Base-by-base conservation (phyloP, 1,139 yeast genomes). In the Kluyveromyces sp. region DNA sequence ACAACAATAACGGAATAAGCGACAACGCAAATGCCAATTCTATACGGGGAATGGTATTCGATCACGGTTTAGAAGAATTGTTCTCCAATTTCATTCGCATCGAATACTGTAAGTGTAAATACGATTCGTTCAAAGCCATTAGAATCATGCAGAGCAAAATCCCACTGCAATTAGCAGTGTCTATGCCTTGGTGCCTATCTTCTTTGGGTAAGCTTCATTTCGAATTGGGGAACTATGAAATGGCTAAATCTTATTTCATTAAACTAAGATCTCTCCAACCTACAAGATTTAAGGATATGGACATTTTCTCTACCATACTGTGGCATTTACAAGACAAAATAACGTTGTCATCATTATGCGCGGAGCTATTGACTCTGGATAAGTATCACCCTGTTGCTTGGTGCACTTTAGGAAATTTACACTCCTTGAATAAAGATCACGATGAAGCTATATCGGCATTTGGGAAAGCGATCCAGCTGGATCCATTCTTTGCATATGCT, bases 381-480 rank as follows among this genome's bases (percentile, higher is more conserved):
- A 72, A 83, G 8, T 67, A 74, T 30, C 72, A 82, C 6, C 84
- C 96, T 2, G 83, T 88, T 51, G 83, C 97, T 0, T 92, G 98
- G 98, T 86, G 95, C 58, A 82, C 86, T 0, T 72, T 89, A 45
- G 98, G 98, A 2, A 92, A 94, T 63, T 75, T 92, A 42, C 87
- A 87, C 55, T 87, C 97, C 8, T 70, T 90, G 37, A 80, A 78
- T 36, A 73, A 88, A 52, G 97, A 92, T 57, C 86, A 95, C 3
- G 95, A 86, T 53, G 95, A 87, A 61, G 96, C 98, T 0, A 80
- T 90, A 39, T 81, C 81, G 58, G 88, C 96, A 60, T 89, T 94
- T 66, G 79, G 80, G 52, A 79, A 89, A 51, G 92, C 97, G 1
- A 77, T 81, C 3, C 79, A 79, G 50, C 63, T 84, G 25, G 82